Evolutionary conservation across 2,329 filamentous ascomycete species (phyloP).

Genomic region (Calonectria henricotiae): DNA sequence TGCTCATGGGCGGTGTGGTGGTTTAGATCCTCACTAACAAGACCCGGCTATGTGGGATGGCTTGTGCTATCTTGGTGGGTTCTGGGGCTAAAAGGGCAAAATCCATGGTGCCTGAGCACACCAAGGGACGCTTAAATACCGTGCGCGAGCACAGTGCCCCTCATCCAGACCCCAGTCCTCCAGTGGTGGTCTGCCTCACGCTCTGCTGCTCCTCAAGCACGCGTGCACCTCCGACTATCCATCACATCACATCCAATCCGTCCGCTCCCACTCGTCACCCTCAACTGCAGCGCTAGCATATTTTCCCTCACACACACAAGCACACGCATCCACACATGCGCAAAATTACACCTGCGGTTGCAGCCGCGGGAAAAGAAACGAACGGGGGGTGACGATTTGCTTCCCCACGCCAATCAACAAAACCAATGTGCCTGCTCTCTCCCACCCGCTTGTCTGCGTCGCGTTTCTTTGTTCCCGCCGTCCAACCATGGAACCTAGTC

Average conservation of each 20-base stretch:
- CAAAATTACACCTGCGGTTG: constrained; percentile 25
- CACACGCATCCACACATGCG: constrained; percentile 26
- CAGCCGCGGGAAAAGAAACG: constrained; percentile 28
- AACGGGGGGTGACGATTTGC: constrained; percentile 11
- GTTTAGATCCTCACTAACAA: constrained; percentile 16
- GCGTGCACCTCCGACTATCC: constrained; percentile 27
- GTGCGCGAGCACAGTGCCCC: constrained; percentile 28
- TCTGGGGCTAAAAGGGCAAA: constrained; percentile 25
- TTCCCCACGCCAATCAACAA: constrained; percentile 27
- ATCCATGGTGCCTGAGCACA: constrained; percentile 30
- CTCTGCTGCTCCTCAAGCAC: constrained; percentile 23
- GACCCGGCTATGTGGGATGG: constrained; percentile 26
- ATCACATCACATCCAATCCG: constrained; percentile 32
- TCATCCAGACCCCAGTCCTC: not conserved
- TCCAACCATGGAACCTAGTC: not conserved
- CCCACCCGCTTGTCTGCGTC: constrained; percentile 16
- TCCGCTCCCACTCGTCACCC: constrained; percentile 31
- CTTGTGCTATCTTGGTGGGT: constrained; percentile 20
- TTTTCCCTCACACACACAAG: constrained; percentile 26
- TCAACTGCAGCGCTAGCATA: constrained; percentile 28
- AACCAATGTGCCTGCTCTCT: not conserved
- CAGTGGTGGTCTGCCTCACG: constrained; percentile 26
- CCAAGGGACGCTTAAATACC: constrained; percentile 34
- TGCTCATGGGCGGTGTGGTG: constrained; percentile 9
- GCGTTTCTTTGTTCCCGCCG: constrained; percentile 15